A percentile compares a stretch with the other conserved stretches of the same genome.
Conservation (phyloP, 352 stramenopile genomes). For the Phytophthora hybrid region DNA sequence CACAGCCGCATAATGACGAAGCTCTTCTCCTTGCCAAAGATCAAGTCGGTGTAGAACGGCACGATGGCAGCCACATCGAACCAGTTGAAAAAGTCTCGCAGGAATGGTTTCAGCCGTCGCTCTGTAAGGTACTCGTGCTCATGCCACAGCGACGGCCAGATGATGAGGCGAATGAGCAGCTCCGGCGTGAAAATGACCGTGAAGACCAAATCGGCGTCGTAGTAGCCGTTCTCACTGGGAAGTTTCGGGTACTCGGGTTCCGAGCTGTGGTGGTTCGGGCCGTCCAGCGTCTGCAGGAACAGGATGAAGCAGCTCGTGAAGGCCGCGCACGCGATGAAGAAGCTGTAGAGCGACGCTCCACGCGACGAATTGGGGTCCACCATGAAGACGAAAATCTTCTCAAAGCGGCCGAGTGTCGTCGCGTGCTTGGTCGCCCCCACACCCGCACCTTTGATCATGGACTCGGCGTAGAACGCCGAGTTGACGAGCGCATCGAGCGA, state of each 20-base stretch:
- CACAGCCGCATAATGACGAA: constrained; percentile 79
- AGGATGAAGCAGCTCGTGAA: constrained; percentile 81
- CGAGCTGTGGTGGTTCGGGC: constrained; percentile 71
- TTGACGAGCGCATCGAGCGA: constrained; percentile 64
- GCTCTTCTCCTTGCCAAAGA: constrained; percentile 77
- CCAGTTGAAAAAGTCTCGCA: constrained; percentile 86
- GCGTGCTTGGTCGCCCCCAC: constrained; percentile 43
- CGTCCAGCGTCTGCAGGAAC: constrained; percentile 80
- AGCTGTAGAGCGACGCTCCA: constrained; percentile 72
- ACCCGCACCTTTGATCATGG: constrained; percentile 43
- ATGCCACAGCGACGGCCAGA: constrained; percentile 80
- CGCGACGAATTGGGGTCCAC: constrained; percentile 75
- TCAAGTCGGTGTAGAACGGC: constrained; percentile 80
- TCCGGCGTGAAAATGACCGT: constrained; percentile 78
- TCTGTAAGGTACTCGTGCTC: constrained; percentile 77
- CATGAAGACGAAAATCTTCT: constrained; percentile 76
- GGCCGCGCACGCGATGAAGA: constrained; percentile 72
- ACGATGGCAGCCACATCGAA: constrained; percentile 77
- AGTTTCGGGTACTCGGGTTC: constrained; percentile 71
- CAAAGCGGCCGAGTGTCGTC: constrained; percentile 64
- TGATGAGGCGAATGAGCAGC: constrained; percentile 70
- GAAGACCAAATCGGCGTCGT: constrained; percentile 73
- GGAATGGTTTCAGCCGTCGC: constrained; percentile 69
- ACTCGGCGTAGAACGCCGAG: constrained; percentile 61
- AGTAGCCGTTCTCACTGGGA: constrained; percentile 58